Evolutionary conservation across 2,329 filamentous ascomycete genomes (phyloP), one percentile per base, ranked within the genome.

Genomic region (Curvularia spicifera): DNA sequence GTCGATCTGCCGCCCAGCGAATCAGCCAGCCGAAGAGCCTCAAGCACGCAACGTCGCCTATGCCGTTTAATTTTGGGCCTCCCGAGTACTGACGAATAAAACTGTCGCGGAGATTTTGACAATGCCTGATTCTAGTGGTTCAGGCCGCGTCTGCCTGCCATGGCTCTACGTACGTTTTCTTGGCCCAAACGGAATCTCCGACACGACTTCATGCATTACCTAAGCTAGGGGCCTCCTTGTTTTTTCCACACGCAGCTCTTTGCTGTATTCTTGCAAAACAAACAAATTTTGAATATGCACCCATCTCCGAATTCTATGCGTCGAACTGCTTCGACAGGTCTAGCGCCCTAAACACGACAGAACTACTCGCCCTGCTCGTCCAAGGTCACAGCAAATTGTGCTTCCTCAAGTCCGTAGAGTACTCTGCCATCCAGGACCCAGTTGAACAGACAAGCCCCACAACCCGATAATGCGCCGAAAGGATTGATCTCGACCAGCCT

Each of bases 381-480:
- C 15, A 49, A 31, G 5, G 50, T 58, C 20, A 63, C 44, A 29
- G 40, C 37, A 45, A 65, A 59, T 20, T 56, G 5, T 3, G 33
- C 29, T n/a, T 51, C 51, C n/a, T 65, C 61, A 28, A 72, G 52
- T 2, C 78, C 76, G 59, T 81, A 80, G 39, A 82, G 56, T 5
- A 74, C 49, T 4, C 67, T 64, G 3, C 68, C 67, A 64, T 82
- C 78, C 8, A 62, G 69, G 0, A 79, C 63, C 80, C 80, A 83
- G 13, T 82, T 76, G 58, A 81, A 83, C 26, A 83, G 64, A 61
- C 78, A 82, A 26, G 76, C 78, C 7, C 81, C 79, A 67, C 79
- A 82, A 3, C 74, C 76, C 22, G 78, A 80, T 60, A 77, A 71
- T 1, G 73, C 76, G 0, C 81, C 80, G 63, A 82, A 83, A 1